Base-by-base conservation (phyloP, 1,139 yeast genomes). In the Magnusiomyces tetraspermus region DNA sequence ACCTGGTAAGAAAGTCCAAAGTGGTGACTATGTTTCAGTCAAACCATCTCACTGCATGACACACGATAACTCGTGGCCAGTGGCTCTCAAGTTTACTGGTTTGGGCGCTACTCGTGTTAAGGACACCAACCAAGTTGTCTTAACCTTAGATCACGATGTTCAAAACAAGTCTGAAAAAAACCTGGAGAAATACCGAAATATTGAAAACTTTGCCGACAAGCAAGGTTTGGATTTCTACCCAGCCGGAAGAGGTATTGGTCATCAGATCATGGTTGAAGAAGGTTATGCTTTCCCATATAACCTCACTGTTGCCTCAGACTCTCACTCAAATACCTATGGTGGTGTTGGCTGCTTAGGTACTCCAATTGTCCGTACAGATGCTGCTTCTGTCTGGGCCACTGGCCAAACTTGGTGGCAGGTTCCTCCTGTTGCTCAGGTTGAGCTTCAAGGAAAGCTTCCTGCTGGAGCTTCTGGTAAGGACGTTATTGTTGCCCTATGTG, bases 371-470 rank as follows among this genome's bases (percentile, higher is more conserved):
- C 79, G 99, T 69, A 94, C 99, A 0, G 99, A 92, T 69, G 98
- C 97, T 22, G 98, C 99, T 1, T 83, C 97, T 5, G 92, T 94
- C 60, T 92, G 99, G 99, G 97, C 98, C 17, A 92, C 98, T 0
- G 97, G 97, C 46, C 95, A 88, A 72, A 94, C 98, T 2, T 92
- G 99, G 99, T 92, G 98, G 98, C 98, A 94, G 79, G 87, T 92
- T 55, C 99, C 99, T 3, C 98, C 98, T 1, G 97, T 92, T 23
- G 98, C 98, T 43, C 82, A 83, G 65, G 97, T 92, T 13, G 95
- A 87, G 68, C 76, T 92, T 55, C 76, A 78, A 59, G 97, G 97
- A 45, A 71, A 78, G 59, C 77, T 92, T 55, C 96, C 94, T 22
- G 72, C 77, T 53, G 97, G 97, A 23, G 90, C 87, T 19, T 82